Conservation (phyloP, 129 eudicot species). For the Ambrosia artemisiifolia region DNA sequence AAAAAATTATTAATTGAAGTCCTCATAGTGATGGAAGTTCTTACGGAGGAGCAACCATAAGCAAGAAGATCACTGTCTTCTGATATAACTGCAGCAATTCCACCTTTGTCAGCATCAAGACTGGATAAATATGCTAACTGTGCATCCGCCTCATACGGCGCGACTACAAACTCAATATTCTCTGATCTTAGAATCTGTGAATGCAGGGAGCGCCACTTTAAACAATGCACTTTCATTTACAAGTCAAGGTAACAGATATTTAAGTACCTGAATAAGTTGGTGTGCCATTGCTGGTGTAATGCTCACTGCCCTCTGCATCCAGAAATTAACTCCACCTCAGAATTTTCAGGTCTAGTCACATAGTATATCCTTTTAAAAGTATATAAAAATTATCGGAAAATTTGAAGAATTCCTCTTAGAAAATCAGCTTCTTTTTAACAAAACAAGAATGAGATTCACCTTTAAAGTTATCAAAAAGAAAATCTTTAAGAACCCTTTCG, state of each 20-base stretch:
- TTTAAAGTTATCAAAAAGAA: too few relatives aligned
- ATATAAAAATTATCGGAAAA: too few relatives aligned
- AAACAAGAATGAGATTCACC: too few relatives aligned
- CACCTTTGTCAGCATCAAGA: slow-evolving; percentile 61
- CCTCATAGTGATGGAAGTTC: slow-evolving; percentile 26
- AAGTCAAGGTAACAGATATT: neutral
- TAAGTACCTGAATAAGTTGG: slow-evolving; percentile 70
- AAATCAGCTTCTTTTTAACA: too few relatives aligned
- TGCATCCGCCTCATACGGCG: slow-evolving; percentile 96
- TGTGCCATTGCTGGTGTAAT: slow-evolving; percentile 85
- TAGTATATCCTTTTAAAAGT: too few relatives aligned
- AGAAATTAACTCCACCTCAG: neutral
- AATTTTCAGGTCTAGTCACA: too few relatives aligned
- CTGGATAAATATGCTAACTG: slow-evolving; percentile 73
- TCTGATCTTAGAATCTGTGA: slow-evolving; percentile 60
- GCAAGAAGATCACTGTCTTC: slow-evolving; percentile 89
- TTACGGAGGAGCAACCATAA: slow-evolving; percentile 88
- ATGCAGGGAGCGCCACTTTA: neutral
- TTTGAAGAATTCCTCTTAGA: too few relatives aligned
- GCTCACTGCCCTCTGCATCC: slow-evolving; percentile 73
- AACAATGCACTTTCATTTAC: neutral
- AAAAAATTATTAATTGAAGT: neutral
- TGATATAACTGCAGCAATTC: slow-evolving; percentile 70
- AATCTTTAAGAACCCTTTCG: too few relatives aligned
- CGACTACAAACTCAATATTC: slow-evolving; percentile 75